phyloP scores from a whole-genome alignment of 345 rosid species.

The Arabis hirsuta region DNA sequence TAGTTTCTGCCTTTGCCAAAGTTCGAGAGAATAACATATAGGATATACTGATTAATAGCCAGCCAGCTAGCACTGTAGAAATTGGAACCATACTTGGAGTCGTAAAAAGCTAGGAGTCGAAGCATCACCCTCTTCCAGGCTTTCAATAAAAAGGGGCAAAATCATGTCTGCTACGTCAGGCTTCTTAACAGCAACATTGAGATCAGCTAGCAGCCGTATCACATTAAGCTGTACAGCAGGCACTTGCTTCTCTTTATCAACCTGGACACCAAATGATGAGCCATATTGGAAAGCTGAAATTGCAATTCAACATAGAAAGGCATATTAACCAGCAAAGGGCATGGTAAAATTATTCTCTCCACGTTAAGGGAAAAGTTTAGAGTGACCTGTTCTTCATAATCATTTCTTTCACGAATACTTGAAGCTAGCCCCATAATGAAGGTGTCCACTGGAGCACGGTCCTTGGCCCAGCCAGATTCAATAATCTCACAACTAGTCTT shows the following conservation, averaged over 20 bases:
- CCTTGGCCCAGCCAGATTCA: slow-evolving; percentile 93
- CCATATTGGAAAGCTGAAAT: slow-evolving; percentile 36
- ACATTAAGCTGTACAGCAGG: slow-evolving; percentile 87
- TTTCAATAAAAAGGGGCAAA: slow-evolving; percentile 95
- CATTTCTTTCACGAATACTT: slow-evolving; percentile 90
- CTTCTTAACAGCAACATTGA: slow-evolving; percentile 88
- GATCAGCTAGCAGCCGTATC: slow-evolving; percentile 90
- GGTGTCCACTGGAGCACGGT: slow-evolving; percentile 95
- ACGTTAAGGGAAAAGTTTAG: slow-evolving; percentile 15
- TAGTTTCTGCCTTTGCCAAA: slow-evolving; percentile 35
- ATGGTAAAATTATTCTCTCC: slow-evolving; percentile 15
- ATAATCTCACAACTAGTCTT: slow-evolving; percentile 84
- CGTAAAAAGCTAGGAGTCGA: slow-evolving; percentile 85
- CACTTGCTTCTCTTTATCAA: slow-evolving; percentile 79
- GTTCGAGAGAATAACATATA: slow-evolving; percentile 20
- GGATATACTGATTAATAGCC: slow-evolving; percentile 21
- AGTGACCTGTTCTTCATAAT: slow-evolving; percentile 86
- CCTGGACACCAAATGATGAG: slow-evolving; percentile 58
- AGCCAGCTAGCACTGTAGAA: slow-evolving; percentile 42
- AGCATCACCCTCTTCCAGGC: slow-evolving; percentile 99
- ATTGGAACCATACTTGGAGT: slow-evolving; percentile 71
- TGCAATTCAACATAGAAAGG: slow-evolving; percentile 7
- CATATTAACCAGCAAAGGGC: slow-evolving; percentile 16
- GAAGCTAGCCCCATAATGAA: slow-evolving; percentile 89
- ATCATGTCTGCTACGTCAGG: slow-evolving; percentile 98